Conservation (phyloP, 2,329 filamentous ascomycete species). For the Venturia aucupariae region DNA sequence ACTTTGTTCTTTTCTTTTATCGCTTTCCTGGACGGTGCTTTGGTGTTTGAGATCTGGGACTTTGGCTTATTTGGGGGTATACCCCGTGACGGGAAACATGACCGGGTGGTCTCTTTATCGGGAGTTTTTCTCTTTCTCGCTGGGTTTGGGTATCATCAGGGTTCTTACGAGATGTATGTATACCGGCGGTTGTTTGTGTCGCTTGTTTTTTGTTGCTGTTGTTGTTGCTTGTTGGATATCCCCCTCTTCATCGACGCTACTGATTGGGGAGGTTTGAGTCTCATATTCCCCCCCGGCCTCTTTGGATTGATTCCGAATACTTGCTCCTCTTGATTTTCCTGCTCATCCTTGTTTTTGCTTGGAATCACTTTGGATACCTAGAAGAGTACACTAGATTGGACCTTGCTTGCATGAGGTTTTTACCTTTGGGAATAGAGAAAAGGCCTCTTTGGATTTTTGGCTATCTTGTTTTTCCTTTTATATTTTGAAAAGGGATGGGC, state of each 20-base stretch:
- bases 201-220: neutral
- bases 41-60: neutral
- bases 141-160: neutral
- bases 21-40: neutral
- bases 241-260: neutral
- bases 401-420: no score
- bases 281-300: no score
- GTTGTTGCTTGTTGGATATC: neutral
- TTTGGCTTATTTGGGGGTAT: neutral
- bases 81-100: neutral
- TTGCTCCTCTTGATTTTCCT: no score
- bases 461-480: no score
- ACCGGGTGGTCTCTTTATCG: neutral
- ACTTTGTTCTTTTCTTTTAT: neutral
- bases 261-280: neutral
- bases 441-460: no score
- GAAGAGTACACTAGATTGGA: no score
- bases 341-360: no score
- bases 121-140: neutral
- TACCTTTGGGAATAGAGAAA: no score
- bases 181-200: neutral
- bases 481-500: no score
- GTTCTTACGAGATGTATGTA: conserved; percentile 1
- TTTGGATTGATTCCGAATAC: no score
- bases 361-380: no score